Percentiles rank a stretch among this genome's conserved stretches.
These are phyloP conservation scores for Phyllachora maydis DNA, from an alignment of 2,329 filamentous ascomycete species.

Conservation along the genomic window DNA sequence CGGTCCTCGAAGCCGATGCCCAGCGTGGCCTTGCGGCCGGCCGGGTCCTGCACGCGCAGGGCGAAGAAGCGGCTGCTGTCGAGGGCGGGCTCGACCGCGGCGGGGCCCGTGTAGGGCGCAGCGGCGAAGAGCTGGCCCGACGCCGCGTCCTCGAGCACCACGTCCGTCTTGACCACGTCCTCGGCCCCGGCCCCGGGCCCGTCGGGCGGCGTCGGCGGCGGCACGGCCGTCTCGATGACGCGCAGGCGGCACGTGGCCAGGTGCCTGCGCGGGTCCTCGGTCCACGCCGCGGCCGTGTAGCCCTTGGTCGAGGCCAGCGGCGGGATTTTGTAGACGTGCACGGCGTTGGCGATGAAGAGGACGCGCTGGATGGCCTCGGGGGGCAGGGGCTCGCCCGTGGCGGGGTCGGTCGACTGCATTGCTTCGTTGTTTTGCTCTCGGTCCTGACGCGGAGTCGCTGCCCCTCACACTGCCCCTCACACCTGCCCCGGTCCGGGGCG, in stretches of 20 bases:
- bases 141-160: conserved; percentile 58
- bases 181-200: conserved; percentile 6
- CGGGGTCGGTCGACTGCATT: conserved; percentile 50
- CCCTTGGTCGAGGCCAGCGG: conserved; percentile 60
- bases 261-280: conserved; percentile 44
- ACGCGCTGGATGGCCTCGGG: conserved; percentile 66
- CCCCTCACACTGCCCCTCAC: too few species aligned
- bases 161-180: conserved; percentile 46
- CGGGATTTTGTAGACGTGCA: conserved; percentile 79
- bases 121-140: conserved; percentile 65
- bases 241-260: conserved; percentile 77
- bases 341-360: conserved; percentile 52
- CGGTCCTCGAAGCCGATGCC: conserved; percentile 80
- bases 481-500: too few species aligned
- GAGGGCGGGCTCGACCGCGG: conserved; percentile 53
- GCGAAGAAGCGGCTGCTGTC: conserved; percentile 77
- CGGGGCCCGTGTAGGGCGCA: conserved; percentile 48
- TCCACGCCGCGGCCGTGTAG: conserved; percentile 63
- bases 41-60: conserved; percentile 54
- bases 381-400: conserved; percentile 47
- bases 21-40: conserved; percentile 55
- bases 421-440: too few species aligned
- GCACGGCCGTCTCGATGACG: conserved; percentile 52
- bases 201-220: too few species aligned
- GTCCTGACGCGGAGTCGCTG: too few species aligned